Evolutionary conservation across 768 basidiomycete species (phyloP).

Genomic region (Tricholoma hemisulphureum): DNA sequence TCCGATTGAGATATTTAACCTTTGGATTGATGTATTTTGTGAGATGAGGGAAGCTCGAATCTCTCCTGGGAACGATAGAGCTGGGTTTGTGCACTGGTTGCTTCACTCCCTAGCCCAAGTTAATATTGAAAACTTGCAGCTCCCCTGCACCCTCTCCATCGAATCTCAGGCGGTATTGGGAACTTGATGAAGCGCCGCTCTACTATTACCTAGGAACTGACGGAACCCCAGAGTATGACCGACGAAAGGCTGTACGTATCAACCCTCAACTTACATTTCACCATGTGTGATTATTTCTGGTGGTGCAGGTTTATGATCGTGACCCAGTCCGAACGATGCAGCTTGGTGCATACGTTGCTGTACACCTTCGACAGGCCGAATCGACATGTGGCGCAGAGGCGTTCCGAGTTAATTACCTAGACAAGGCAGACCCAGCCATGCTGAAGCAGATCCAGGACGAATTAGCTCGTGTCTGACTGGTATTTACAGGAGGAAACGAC

Average conservation of each 20-base stretch:
- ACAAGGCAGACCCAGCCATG: conserved; percentile 69
- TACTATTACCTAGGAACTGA: conserved; percentile 63
- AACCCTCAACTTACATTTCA: conserved; percentile 3
- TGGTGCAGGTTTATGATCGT: conserved; percentile 56
- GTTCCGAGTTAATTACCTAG: conserved; percentile 62
- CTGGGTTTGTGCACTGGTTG: conserved; percentile 21
- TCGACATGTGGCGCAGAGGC: conserved; percentile 50
- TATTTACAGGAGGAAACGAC: neutral
- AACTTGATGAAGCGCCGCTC: conserved; percentile 54
- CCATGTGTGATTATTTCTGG: conserved; percentile 3
- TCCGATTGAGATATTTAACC: conserved; percentile 73
- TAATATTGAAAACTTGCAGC: conserved; percentile 1
- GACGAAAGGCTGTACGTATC: conserved; percentile 63
- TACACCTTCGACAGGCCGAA: conserved; percentile 64
- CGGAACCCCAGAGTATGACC: conserved; percentile 73
- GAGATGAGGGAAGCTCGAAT: conserved; percentile 75
- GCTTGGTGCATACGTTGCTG: conserved; percentile 60
- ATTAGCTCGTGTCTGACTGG: conserved; percentile 30
- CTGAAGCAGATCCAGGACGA: conserved; percentile 66
- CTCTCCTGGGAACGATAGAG: conserved; percentile 32
- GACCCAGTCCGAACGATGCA: conserved; percentile 71
- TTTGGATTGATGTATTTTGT: conserved; percentile 88
- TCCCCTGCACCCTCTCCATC: conserved; percentile 33
- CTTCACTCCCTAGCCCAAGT: neutral
- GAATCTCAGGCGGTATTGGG: conserved; percentile 67